These are phyloP conservation scores for Marasmius oreades DNA, from an alignment of 1,284 basidiomycete genomes.

Conservation along the genomic window DNA sequence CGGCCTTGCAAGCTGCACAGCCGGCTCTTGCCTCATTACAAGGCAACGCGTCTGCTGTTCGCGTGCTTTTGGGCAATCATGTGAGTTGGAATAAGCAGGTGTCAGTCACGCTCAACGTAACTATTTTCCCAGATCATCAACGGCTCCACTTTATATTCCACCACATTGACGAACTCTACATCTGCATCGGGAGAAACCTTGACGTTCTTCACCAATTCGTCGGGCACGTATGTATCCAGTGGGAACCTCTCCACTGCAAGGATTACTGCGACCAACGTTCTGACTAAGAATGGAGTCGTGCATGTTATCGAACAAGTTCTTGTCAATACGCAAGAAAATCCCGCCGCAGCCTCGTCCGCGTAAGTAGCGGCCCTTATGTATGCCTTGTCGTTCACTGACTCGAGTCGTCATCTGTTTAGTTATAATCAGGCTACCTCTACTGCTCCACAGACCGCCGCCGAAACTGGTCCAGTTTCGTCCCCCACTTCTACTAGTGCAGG, in stretches of 20 bases:
- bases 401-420: neutral
- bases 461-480: slow-evolving; percentile 23
- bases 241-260: slow-evolving; percentile 48
- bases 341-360: slow-evolving; percentile 54
- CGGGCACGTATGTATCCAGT: slow-evolving; percentile 58
- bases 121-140: slow-evolving; percentile 51
- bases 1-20: slow-evolving; percentile 39
- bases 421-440: slow-evolving; percentile 23
- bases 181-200: slow-evolving; percentile 62
- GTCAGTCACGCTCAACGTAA: neutral
- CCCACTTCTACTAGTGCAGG: neutral
- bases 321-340: slow-evolving; percentile 46
- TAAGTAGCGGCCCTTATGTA: slow-evolving; percentile 28
- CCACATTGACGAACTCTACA: slow-evolving; percentile 42
- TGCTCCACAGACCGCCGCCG: slow-evolving; percentile 24
- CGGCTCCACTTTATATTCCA: slow-evolving; percentile 66
- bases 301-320: slow-evolving; percentile 69
- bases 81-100: slow-evolving; percentile 31
- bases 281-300: slow-evolving; percentile 70
- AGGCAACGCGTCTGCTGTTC: slow-evolving; percentile 44
- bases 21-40: slow-evolving; percentile 32
- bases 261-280: slow-evolving; percentile 62
- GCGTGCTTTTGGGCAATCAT: slow-evolving; percentile 57
- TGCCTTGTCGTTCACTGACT: neutral
- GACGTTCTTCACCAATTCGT: slow-evolving; percentile 51